These are phyloP conservation scores for Chlorella sp. DNA, from an alignment of 139 green algal species.

Conservation along the genomic window DNA sequence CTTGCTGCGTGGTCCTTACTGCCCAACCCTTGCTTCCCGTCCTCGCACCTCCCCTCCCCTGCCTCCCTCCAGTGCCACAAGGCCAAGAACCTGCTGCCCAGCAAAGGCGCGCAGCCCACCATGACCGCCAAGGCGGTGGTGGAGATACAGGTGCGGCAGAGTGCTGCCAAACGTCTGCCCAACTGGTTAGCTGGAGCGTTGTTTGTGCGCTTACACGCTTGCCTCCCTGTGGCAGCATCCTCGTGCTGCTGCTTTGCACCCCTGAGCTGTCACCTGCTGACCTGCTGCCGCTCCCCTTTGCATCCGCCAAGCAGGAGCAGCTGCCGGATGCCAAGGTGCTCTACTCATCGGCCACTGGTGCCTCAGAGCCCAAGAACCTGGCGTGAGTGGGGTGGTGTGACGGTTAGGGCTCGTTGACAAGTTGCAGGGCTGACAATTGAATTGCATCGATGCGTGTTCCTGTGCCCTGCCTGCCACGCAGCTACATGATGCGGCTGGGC, in stretches of 20 bases:
- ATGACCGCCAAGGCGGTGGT: slow-evolving; percentile 83
- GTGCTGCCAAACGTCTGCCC: too few relatives aligned
- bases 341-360: slow-evolving; percentile 91
- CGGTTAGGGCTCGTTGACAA: too few relatives aligned
- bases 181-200: too few relatives aligned
- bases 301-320: slow-evolving; percentile 61
- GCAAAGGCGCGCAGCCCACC: slow-evolving; percentile 47
- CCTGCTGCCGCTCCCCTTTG: too few relatives aligned
- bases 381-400: slow-evolving; percentile 41
- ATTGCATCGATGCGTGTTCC: too few relatives aligned
- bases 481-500: slow-evolving; percentile 88
- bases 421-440: too few relatives aligned
- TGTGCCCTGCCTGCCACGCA: neutral
- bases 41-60: neutral
- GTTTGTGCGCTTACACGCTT: too few relatives aligned
- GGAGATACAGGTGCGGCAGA: slow-evolving; percentile 66
- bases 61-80: slow-evolving; percentile 7
- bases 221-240: too few relatives aligned
- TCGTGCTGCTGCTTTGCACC: too few relatives aligned
- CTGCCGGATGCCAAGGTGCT: slow-evolving; percentile 85
- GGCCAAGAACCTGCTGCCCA: slow-evolving; percentile 90
- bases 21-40: too few relatives aligned
- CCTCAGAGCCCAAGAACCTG: slow-evolving; percentile 87
- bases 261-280: too few relatives aligned
- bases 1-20: too few relatives aligned